phyloP scores from a whole-genome alignment of 176 grass and related monocot genomes.

The Tillandsia leiboldiana region DNA sequence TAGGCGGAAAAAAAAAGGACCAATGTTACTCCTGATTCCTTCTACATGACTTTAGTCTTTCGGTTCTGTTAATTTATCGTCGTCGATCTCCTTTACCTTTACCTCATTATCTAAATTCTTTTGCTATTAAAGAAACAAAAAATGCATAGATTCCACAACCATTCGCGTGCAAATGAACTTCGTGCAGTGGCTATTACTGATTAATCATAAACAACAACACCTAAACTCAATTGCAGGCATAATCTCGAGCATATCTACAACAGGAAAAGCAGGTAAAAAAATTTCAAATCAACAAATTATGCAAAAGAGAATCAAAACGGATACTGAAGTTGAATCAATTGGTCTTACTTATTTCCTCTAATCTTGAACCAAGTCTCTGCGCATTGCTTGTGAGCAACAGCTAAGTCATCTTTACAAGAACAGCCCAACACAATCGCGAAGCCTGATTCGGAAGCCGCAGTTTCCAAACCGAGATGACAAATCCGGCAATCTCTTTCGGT shows the following conservation, averaged over 20 bases:
- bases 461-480: constrained; percentile 86
- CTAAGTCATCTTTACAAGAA: constrained; percentile 91
- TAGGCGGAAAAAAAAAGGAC: constrained; percentile 12
- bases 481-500: constrained; percentile 80
- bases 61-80: constrained; percentile 24
- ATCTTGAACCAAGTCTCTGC: constrained; percentile 99
- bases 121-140: constrained; percentile 28
- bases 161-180: constrained; percentile 18
- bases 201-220: background rate
- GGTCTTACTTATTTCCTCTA: constrained; percentile 93
- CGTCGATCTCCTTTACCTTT: constrained; percentile 20
- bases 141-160: constrained; percentile 41
- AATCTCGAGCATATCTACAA: background rate
- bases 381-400: constrained; percentile 82
- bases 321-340: background rate
- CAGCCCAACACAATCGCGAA: constrained; percentile 75
- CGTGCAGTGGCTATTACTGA: background rate
- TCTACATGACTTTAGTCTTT: constrained; percentile 13
- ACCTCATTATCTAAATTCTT: constrained; percentile 30
- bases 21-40: constrained; percentile 16
- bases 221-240: background rate
- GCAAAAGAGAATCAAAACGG: background rate
- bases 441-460: constrained; percentile 47
- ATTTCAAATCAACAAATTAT: background rate
- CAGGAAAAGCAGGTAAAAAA: too few relatives aligned